Conservation (phyloP, 495 filamentous ascomycete species). For the Aspergillus carlsbadensis region DNA sequence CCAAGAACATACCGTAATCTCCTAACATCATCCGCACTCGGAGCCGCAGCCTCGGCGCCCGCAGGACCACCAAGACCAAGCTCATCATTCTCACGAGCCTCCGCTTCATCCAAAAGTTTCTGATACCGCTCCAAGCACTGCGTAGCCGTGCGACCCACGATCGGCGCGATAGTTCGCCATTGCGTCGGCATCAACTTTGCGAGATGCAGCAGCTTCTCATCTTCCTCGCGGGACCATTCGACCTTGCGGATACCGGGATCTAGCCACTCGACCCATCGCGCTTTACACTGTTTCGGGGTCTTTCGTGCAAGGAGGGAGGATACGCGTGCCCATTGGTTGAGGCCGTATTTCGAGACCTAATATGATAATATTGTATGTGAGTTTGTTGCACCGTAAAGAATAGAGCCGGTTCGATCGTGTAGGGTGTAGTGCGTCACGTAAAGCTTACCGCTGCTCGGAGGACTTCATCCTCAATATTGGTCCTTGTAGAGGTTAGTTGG, state of each 20-base stretch:
- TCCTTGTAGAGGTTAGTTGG: slow-evolving; percentile 42
- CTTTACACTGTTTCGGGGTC: slow-evolving; percentile 98
- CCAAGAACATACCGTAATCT: slow-evolving; percentile 56
- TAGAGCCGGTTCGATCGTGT: no score
- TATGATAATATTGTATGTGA: background rate
- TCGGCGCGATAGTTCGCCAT: slow-evolving; percentile 97
- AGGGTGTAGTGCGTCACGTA: no score
- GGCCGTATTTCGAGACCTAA: slow-evolving; percentile 87
- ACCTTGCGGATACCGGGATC: slow-evolving; percentile 97
- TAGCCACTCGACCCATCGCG: slow-evolving; percentile 97
- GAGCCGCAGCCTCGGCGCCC: slow-evolving; percentile 78
- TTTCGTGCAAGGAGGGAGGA: slow-evolving; percentile 96
- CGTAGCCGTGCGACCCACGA: slow-evolving; percentile 93
- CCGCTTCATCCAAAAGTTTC: slow-evolving; percentile 92
- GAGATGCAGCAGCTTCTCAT: slow-evolving; percentile 93
- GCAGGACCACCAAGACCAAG: slow-evolving; percentile 83
- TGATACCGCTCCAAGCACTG: slow-evolving; percentile 97
- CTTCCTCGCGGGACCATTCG: slow-evolving; percentile 98
- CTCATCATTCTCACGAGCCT: slow-evolving; percentile 80
- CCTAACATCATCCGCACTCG: slow-evolving; percentile 91
- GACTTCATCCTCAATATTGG: slow-evolving; percentile 87
- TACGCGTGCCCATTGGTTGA: slow-evolving; percentile 99
- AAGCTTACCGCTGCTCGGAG: slow-evolving; percentile 74
- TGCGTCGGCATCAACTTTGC: slow-evolving; percentile 99
- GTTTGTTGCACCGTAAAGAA: no score